Base-by-base conservation (phyloP, 306 rosid genomes). In the Ceratonia siliqua region DNA sequence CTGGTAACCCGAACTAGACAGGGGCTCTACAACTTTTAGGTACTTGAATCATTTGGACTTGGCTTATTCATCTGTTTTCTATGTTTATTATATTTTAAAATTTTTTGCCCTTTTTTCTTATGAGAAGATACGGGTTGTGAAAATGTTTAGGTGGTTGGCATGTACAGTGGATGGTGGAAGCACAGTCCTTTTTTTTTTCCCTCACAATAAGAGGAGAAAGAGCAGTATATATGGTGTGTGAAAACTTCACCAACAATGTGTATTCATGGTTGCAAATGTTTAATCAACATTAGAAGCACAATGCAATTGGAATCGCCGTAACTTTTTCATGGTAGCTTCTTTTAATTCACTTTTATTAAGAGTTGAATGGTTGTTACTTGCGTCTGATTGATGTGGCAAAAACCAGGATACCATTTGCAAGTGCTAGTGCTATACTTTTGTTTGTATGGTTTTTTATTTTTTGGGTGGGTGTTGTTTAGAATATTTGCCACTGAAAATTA, bases 101-200 rank as follows among this genome's bases (percentile, higher is more conserved):
- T 30, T 15, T 30, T 24, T 73, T 68, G 41, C 42, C 33, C 74
- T 66, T 62, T 59, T 73, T 72, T 55, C 33, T 38, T 74, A 76
- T 70, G 85, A 73, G 84, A 77, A 74, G 59, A 82, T 62, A 79
- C 83, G 86, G 89, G 98, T 83, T 87, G 87, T 78, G 81, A 74
- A 87, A 86, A 79, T 84, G 84, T 88, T 74, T 87, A 81, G 93
- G 91, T 63, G 85, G 87, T 82, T 84, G 93, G 81, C 86, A 79
- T 91, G 95, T 88, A 89, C 95, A 93, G 96, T 78, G 86, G 88
- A 87, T 79, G 85, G 87, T 84, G 85, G 81, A 79, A 85, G 84
- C 86, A 79, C 73, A 56, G 75, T 79, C 86, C 83, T 82, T 64
- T 83, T 61, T 63, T 74, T 72, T 66, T 75, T 72, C 55, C 77